phyloP scores from a whole-genome alignment of 2,329 filamentous ascomycete species.

The Cladosporium sp. region DNA sequence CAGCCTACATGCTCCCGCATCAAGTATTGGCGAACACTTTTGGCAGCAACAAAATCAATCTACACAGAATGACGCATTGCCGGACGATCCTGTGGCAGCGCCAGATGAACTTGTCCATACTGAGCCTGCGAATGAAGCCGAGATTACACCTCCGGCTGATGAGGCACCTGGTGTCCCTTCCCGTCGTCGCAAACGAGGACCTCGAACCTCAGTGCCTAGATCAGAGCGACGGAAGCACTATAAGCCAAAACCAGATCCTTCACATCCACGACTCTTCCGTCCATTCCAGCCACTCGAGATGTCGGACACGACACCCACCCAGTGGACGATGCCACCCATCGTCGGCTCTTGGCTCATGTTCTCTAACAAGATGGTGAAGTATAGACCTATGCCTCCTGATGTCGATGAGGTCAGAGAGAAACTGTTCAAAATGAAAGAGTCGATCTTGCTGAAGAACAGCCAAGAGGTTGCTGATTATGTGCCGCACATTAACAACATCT shows the following conservation, averaged over 20 bases:
- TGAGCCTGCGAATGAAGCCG: neutral
- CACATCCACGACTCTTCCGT: neutral
- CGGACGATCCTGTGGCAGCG: neutral
- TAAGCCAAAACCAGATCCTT: neutral
- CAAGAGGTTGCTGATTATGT: conserved; percentile 25
- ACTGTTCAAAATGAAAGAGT: conserved; percentile 19
- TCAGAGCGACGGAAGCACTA: neutral
- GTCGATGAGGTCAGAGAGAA: conserved; percentile 21
- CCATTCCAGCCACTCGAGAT: neutral
- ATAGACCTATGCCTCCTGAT: conserved; percentile 20
- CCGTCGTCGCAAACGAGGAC: neutral
- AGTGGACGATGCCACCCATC: conserved; percentile 18
- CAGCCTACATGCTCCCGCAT: neutral
- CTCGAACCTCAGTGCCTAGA: conserved; percentile 1
- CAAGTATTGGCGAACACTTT: neutral
- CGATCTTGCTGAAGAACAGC: conserved; percentile 18
- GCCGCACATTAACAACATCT: conserved; percentile 24
- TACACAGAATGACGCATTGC: neutral
- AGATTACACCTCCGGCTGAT: neutral
- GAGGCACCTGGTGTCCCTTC: neutral
- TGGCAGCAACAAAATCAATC: neutral
- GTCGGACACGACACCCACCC: neutral
- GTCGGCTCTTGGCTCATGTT: conserved; percentile 20
- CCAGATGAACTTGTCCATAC: neutral
- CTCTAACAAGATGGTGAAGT: conserved; percentile 22